Percentiles rank a stretch among this genome's conserved stretches.
These are phyloP conservation scores for Trichomonas gallinae DNA, from an alignment of 208 protist species.

Conservation along the genomic window DNA sequence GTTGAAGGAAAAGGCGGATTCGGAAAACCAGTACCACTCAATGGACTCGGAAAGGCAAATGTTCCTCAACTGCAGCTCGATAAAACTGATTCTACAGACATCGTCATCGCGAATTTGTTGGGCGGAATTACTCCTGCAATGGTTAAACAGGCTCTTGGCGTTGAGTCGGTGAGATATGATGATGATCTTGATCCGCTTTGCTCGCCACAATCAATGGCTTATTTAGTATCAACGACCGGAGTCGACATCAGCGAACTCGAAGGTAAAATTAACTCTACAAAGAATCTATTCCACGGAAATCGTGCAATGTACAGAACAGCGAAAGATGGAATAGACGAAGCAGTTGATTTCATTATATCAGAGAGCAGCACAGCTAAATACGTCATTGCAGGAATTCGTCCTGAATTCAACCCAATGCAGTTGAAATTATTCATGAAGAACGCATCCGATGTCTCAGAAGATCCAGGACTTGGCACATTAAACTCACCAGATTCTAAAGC, in stretches of 20 bases:
- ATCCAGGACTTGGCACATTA: background rate
- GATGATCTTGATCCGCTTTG: background rate
- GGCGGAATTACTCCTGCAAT: background rate
- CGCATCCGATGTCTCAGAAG: background rate
- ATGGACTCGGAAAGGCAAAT: background rate
- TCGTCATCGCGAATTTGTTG: background rate
- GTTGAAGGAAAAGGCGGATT: background rate
- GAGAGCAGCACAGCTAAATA: background rate
- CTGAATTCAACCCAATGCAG: background rate
- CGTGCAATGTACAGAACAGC: background rate
- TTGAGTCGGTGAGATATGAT: background rate
- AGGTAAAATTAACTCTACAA: background rate
- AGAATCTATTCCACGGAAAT: background rate
- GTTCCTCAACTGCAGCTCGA: background rate
- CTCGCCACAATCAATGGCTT: background rate
- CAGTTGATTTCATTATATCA: background rate
- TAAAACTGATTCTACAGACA: background rate
- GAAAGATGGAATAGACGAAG: background rate
- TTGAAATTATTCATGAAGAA: background rate
- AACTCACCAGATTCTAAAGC: background rate
- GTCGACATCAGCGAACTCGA: background rate
- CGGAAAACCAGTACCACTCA: background rate
- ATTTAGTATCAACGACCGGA: background rate
- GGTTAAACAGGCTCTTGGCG: background rate
- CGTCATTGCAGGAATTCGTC: background rate